phyloP scores from a whole-genome alignment of 192 early-diverging fungal genomes.

The Coemansia sp. region DNA sequence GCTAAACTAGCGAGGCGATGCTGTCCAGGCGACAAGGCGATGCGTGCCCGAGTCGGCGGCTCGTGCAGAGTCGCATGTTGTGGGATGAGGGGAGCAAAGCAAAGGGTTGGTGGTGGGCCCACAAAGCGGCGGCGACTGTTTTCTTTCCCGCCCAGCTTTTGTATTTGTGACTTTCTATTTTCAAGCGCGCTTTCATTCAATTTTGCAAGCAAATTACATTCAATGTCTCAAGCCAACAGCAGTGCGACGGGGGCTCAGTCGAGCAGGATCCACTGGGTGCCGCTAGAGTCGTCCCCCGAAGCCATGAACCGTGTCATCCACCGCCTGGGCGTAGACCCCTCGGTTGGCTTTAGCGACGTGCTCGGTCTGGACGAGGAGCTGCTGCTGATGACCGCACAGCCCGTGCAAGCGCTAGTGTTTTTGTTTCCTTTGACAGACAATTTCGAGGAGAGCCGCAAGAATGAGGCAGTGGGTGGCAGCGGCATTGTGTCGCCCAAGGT shows the following conservation, averaged over 20 bases:
- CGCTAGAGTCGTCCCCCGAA: slow-evolving; percentile 86
- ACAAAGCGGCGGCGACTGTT: too few relatives aligned
- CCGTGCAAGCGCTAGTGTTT: slow-evolving; percentile 78
- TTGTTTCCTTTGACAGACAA: slow-evolving; percentile 77
- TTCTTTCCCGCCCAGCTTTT: too few relatives aligned
- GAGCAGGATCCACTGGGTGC: slow-evolving; percentile 64
- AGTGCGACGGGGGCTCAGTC: background rate
- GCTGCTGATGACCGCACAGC: slow-evolving; percentile 73
- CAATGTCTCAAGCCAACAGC: background rate
- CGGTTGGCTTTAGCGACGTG: slow-evolving; percentile 75
- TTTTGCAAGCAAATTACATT: background rate
- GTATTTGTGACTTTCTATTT: too few relatives aligned
- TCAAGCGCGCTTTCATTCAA: background rate
- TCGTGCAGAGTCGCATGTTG: too few relatives aligned
- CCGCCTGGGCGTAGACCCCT: slow-evolving; percentile 60
- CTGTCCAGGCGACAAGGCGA: too few relatives aligned
- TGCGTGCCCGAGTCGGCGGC: too few relatives aligned
- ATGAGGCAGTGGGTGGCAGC: slow-evolving; percentile 46
- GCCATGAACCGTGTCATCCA: slow-evolving; percentile 64
- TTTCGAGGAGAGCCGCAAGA: slow-evolving; percentile 56
- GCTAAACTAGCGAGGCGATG: too few relatives aligned
- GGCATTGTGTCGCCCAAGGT: slow-evolving; percentile 44
- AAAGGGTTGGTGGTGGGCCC: too few relatives aligned
- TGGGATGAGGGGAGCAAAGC: too few relatives aligned
- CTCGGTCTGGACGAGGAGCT: slow-evolving; percentile 81